Base-by-base conservation (phyloP, 2,329 filamentous ascomycete species). In the Cadophora sp. region DNA sequence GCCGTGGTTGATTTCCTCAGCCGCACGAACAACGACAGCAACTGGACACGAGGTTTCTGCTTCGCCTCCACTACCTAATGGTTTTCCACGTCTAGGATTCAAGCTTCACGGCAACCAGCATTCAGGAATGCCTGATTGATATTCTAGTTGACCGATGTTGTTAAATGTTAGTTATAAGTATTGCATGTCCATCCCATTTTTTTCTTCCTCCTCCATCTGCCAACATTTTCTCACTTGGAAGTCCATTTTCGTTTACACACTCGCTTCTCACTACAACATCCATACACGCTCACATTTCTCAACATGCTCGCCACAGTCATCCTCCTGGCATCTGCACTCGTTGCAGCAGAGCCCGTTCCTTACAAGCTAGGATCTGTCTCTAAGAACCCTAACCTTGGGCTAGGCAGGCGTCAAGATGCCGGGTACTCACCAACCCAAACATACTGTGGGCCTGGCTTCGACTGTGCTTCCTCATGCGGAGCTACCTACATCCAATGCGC, bases 381-480 rank as follows among this genome's bases (percentile, higher is more conserved):
- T 2, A 64, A 74, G 63, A 77, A 76, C 66, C 66, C 74, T n/a
- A 68, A 77, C 24, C 79, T 83, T 71, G 81, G 82, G 66, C 76
- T 85, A 61, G 75, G 76, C 56, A 80, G 78, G 72, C 83, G 83
- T 75, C 79, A 79, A 72, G 53, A 56, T 22, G 80, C 75, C 71
- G 84, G 80, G 72, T 87, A 85, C 78, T 78, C 79, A 77, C 85
- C 82, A 62, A 79, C 81, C 67, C 79, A 82, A 76, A 80, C 79
- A 64, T 73, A 79, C 68, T 88, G 85, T 75, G 81, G 81, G 59
- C 73, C 77, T 16, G 86, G 85, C 68, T 74, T 77, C 63, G 85
- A 83, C 47, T 89, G 86, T 78, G 81, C 80, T 59, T 81, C 85
- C 71, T 84, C 85, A 56, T 88, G 86, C 76, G 86, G 86, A 59